Evolutionary conservation across 1,284 basidiomycete genomes (phyloP), one percentile per base, ranked within the genome.

Genomic region (Ceratobasidium papillatum): DNA sequence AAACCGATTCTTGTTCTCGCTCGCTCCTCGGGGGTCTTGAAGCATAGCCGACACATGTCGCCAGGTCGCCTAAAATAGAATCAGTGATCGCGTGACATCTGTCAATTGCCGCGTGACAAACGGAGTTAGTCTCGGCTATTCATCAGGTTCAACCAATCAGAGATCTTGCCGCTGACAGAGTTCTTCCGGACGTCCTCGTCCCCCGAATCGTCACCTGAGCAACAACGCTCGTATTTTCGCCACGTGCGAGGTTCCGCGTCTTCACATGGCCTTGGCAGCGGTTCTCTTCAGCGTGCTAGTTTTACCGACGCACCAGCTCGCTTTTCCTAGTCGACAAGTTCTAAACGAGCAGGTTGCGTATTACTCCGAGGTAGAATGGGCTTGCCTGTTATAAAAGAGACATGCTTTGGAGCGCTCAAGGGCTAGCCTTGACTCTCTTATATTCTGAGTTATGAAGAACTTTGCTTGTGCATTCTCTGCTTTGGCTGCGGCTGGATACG

Each of bases 401-500:
- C 4, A 47, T 9, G 19, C 19, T n/a, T 25, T n/a, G 12, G 52
- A 7, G 30, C 25, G 9, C 27, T 32, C 11, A 12, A 32, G 9
- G 9, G 12, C 14, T 54, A 1, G 49, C 12, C 52, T 27, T 14
- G 9, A 11, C 27, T 25, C 52, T n/a, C 27, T 47, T 17, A 17
- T 47, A 7, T 47, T n/a, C 19, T 47, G 45, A 47, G 19, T 47
- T 17, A 47, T 47, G 45, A 47, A 47, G 19, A 47, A 54, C 30
- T 32, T 54, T 12, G 30, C 25, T 32, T 30, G 27, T 32, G 11
- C 30, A 30, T 30, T 54, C 27, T 43, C 72, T 32, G 72, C 47
- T 30, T 62, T 76, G 54, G 68, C 61, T 54, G 69, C 71, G 7
- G 69, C 63, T 22, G 62, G 68, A 32, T 75, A 75, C 27, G 75